Evolutionary conservation across 2,329 filamentous ascomycete species (phyloP).

Genomic region (Trichophyton benhamiae): DNA sequence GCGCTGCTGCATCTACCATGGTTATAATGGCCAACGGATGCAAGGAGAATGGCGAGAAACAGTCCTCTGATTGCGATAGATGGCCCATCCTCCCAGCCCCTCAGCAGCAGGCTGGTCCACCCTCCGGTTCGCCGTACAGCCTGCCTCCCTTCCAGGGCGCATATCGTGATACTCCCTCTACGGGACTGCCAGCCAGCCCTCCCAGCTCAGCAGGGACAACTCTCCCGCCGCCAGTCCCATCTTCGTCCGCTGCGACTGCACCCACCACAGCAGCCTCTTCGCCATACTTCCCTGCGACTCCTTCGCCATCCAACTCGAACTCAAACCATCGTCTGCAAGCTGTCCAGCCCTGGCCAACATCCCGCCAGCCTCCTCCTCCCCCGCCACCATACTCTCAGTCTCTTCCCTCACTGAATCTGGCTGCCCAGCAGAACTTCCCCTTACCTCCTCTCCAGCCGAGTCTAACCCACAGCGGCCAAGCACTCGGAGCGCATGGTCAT

Average conservation of each 20-base stretch:
- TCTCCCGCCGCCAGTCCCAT: constrained; percentile 22
- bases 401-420: constrained; percentile 27
- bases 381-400: constrained; percentile 27
- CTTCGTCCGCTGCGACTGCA: constrained; percentile 17
- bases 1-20: not conserved
- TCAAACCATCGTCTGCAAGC: constrained; percentile 21
- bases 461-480: not conserved
- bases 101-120: not conserved
- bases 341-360: constrained; percentile 28
- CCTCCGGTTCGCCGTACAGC: constrained; percentile 13
- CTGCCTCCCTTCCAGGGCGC: constrained; percentile 22
- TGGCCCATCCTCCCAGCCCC: constrained; percentile 8
- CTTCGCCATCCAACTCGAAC: constrained; percentile 17
- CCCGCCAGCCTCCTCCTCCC: constrained; percentile 17
- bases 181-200: not conserved
- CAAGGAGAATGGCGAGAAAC: not conserved
- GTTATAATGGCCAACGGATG: not conserved
- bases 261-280: constrained; percentile 21
- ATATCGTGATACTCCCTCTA: constrained; percentile 22
- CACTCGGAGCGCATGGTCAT: not conserved
- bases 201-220: not conserved
- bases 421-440: constrained; percentile 22
- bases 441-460: constrained; percentile 26
- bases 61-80: constrained; percentile 9
- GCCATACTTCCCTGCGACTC: constrained; percentile 21